Evolutionary conservation across 2,329 filamentous ascomycete species (phyloP), one percentile per base, ranked within the genome.

Genomic region (Lachnellula willkommii): DNA sequence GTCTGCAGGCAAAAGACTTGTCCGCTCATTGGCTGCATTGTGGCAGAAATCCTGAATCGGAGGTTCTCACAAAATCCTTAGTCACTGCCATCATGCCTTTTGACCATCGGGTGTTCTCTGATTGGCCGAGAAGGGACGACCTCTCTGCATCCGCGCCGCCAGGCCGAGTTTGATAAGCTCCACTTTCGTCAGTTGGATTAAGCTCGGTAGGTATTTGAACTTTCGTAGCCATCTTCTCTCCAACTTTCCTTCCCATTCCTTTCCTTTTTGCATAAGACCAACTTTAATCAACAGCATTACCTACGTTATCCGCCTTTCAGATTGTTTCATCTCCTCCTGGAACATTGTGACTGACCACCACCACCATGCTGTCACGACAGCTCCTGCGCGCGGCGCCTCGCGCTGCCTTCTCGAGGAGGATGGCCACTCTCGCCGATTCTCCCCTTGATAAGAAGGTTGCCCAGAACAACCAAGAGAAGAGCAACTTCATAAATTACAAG

Each of bases 401-500:
- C 74, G 85, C 69, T 77, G 81, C 71, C 73, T 85, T 69, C 82
- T 85, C 67, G 80, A 47, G 45, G 45, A 47, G 85, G 68, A 85
- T 96, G 80, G 93, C 93, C 63, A 95, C 92, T 68, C 88, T 91
- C 71, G 82, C 84, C 69, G 90, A 96, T 77, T 85, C 85, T 71
- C 84, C 90, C 68, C 86, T 99, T 66, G 89, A 92, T 79, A 86
- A 86, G 79, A 96, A 96, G 88, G 94, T 99, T 75, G 88, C 88
- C 76, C 96, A 97, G 83, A 95, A 93, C 82, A 96, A 90, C 79
- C 90, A 86, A 82, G 94, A 99, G 78, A 88, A 91, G 75, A 84
- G 83, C 75, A 94, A 95, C 83, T 96, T 90, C 82, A 96, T 97
- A 82, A 96, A 96, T 83, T 99, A 99, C 75, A 91, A 90, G 84